These are phyloP conservation scores for Coemansia biformis DNA, from an alignment of 192 early-diverging fungal species.

Conservation along the genomic window DNA sequence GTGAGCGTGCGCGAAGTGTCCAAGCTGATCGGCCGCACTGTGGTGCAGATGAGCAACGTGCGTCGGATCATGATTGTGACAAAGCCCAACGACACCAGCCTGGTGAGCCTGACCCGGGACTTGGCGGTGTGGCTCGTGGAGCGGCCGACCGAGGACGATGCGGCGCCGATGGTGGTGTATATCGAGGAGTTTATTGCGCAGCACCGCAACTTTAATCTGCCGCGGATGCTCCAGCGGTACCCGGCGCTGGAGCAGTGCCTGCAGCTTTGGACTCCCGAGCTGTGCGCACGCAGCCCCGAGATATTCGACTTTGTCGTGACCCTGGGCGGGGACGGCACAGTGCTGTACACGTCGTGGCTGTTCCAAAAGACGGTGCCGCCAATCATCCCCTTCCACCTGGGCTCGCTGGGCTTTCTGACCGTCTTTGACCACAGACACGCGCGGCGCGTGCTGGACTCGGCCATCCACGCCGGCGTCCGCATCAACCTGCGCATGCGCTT, in stretches of 20 bases:
- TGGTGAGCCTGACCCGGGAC: constrained; percentile 64
- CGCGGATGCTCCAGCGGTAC: constrained; percentile 42
- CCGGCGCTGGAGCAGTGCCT: constrained; percentile 50
- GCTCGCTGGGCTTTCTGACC: constrained; percentile 92
- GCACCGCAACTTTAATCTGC: constrained; percentile 55
- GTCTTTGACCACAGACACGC: constrained; percentile 73
- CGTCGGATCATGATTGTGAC: constrained; percentile 68
- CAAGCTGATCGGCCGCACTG: constrained; percentile 60
- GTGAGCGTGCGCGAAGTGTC: constrained; percentile 67
- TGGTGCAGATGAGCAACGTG: constrained; percentile 46
- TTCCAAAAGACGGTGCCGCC: constrained; percentile 84
- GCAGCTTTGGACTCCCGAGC: constrained; percentile 69
- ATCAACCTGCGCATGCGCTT: constrained; percentile 90
- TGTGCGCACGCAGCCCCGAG: constrained; percentile 62
- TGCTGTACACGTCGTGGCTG: constrained; percentile 88
- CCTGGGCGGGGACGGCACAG: constrained; percentile 95
- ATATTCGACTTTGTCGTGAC: constrained; percentile 87
- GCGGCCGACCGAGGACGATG: constrained; percentile 7
- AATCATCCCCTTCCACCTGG: constrained; percentile 88
- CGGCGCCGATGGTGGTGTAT: constrained; percentile 38
- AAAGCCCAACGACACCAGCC: constrained; percentile 62
- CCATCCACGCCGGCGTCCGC: constrained; percentile 62
- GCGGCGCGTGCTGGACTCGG: constrained; percentile 54
- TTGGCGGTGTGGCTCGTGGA: constrained; percentile 64
- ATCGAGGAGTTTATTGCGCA: constrained; percentile 61